Percentiles rank a stretch among this genome's conserved stretches.
Conservation (phyloP, 805 yeast genomes). For the Cyberlindnera xylosilytica region DNA sequence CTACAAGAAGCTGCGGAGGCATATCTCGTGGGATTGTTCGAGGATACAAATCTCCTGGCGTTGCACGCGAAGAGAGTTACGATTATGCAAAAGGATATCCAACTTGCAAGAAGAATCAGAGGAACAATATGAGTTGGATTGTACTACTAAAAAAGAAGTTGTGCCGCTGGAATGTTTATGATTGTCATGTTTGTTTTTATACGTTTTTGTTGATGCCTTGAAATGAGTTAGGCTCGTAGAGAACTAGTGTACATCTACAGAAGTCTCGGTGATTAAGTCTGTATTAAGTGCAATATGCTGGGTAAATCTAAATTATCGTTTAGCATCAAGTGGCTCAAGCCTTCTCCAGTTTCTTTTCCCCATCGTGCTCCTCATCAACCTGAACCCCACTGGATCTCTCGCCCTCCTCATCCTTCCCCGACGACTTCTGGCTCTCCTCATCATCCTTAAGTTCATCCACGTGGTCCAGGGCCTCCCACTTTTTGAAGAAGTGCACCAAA, state of each 20-base stretch:
- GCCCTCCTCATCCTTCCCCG: slow-evolving; percentile 2
- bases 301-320: too few species aligned
- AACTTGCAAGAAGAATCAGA: slow-evolving; percentile 72
- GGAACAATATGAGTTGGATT: slow-evolving; percentile 42
- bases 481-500: slow-evolving; percentile 59
- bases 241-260: too few species aligned
- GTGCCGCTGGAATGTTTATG: too few species aligned
- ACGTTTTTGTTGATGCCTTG: too few species aligned
- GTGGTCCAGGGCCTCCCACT: slow-evolving; percentile 49
- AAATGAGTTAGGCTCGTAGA: too few species aligned
- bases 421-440: slow-evolving; percentile 19
- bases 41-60: slow-evolving; percentile 76
- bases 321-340: too few species aligned
- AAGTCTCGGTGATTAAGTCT: too few species aligned
- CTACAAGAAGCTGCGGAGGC: slow-evolving; percentile 83
- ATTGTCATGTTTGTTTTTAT: background rate
- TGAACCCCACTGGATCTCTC: background rate
- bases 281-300: too few species aligned
- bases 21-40: slow-evolving; percentile 65
- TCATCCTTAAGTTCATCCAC: slow-evolving; percentile 12
- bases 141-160: too few species aligned
- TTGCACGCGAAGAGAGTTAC: slow-evolving; percentile 82
- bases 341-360: background rate
- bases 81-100: slow-evolving; percentile 80
- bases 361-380: background rate